These are phyloP conservation scores for Pseudogymnoascus sp. DNA, from an alignment of 2,329 filamentous ascomycete genomes.

Conservation along the genomic window DNA sequence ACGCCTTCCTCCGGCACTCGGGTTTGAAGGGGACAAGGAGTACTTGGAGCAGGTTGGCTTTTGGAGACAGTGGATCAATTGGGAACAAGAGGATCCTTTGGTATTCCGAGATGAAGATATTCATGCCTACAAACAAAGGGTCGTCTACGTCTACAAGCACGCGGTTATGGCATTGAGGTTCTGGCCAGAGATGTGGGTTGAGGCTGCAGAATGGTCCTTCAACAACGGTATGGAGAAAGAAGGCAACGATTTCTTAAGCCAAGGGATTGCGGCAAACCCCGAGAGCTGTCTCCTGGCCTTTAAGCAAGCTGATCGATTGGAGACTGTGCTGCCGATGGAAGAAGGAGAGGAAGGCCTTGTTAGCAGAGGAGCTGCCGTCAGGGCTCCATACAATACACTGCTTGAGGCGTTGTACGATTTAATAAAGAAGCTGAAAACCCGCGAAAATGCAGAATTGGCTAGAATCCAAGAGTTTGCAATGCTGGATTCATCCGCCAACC, in stretches of 20 bases:
- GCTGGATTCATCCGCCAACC: conserved; percentile 27
- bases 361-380: conserved; percentile 53
- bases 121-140: conserved; percentile 63
- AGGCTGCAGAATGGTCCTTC: conserved; percentile 88
- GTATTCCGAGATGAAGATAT: conserved; percentile 77
- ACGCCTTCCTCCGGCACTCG: conserved; percentile 69
- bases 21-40: conserved; percentile 79
- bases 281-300: conserved; percentile 88
- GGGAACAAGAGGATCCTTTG: conserved; percentile 89
- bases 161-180: conserved; percentile 89
- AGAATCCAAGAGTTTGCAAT: conserved; percentile 44
- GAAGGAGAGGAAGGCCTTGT: conserved; percentile 63
- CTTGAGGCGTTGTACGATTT: conserved; percentile 83
- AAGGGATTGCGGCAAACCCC: conserved; percentile 82
- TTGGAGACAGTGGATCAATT: conserved; percentile 91
- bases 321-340: conserved; percentile 66
- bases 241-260: conserved; percentile 61
- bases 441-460: conserved; percentile 49
- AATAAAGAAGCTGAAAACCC: conserved; percentile 61
- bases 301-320: conserved; percentile 80
- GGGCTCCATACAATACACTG: conserved; percentile 74
- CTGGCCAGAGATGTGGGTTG: conserved; percentile 93
- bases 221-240: conserved; percentile 63
- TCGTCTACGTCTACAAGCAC: conserved; percentile 88
- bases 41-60: conserved; percentile 75